Conservation (phyloP, 2,329 filamentous ascomycete genomes). For the Teratosphaeria epicoccoides region DNA sequence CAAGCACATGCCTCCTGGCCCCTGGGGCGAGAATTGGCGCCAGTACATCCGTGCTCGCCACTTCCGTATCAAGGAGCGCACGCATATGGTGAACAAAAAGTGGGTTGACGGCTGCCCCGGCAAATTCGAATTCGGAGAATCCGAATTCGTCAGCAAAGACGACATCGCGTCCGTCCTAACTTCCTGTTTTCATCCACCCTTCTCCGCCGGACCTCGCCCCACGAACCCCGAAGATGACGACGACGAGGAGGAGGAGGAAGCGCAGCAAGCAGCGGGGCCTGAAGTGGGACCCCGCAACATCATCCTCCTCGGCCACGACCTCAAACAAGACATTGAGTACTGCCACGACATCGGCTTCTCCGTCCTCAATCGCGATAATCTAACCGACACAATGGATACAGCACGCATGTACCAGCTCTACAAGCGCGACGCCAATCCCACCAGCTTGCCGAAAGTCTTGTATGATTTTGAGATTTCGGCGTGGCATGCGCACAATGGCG, state of each 20-base stretch:
- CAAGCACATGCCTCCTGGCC: constrained; percentile 46
- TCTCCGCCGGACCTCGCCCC: constrained; percentile 26
- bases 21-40: constrained; percentile 56
- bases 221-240: not conserved
- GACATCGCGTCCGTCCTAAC: constrained; percentile 40
- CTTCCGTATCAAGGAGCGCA: constrained; percentile 62
- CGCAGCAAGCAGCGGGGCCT: not conserved
- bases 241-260: constrained; percentile 15
- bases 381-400: constrained; percentile 63
- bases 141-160: constrained; percentile 42
- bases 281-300: constrained; percentile 42
- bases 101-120: constrained; percentile 66
- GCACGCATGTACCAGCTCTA: constrained; percentile 57
- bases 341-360: constrained; percentile 56
- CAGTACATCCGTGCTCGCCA: constrained; percentile 58
- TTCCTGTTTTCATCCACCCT: constrained; percentile 48
- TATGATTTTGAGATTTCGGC: constrained; percentile 54
- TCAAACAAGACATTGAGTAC: constrained; percentile 56
- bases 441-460: constrained; percentile 52
- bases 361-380: constrained; percentile 40
- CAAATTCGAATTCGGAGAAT: constrained; percentile 59
- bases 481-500: constrained; percentile 28
- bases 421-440: constrained; percentile 39
- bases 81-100: constrained; percentile 52
- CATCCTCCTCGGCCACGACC: constrained; percentile 70